phyloP scores from a whole-genome alignment of 2,329 filamentous ascomycete species.

The Cladophialophora chaetospira region DNA sequence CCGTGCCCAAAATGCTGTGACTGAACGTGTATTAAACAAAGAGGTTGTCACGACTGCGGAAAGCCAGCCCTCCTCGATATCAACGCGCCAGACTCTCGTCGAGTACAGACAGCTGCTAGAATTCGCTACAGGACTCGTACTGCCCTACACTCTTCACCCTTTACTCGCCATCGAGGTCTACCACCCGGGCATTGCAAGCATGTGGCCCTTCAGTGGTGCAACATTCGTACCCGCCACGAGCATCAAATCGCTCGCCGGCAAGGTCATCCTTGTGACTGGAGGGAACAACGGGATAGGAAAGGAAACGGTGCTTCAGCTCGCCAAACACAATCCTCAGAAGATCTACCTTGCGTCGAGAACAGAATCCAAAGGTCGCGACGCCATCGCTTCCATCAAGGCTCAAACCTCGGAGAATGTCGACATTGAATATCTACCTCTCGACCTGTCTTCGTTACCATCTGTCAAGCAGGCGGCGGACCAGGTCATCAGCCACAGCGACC shows the following conservation, averaged over 20 bases:
- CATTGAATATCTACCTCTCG: constrained; percentile 51
- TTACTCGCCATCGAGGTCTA: constrained; percentile 25
- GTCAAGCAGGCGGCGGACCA: constrained; percentile 47
- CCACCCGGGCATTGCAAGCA: constrained; percentile 24
- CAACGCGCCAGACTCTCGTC: neutral
- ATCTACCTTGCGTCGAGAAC: constrained; percentile 50
- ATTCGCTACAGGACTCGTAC: constrained; percentile 20
- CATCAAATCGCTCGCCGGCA: constrained; percentile 45
- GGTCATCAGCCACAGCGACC: constrained; percentile 45
- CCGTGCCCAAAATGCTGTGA: neutral
- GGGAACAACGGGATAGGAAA: constrained; percentile 52
- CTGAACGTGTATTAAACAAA: neutral
- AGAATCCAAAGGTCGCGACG: constrained; percentile 38
- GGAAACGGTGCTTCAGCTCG: constrained; percentile 48
- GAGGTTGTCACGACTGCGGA: neutral
- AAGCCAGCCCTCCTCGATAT: neutral
- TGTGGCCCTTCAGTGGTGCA: constrained; percentile 25
- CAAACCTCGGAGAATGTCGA: constrained; percentile 36
- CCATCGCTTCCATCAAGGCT: constrained; percentile 43
- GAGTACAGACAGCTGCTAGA: constrained; percentile 19
- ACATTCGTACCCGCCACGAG: constrained; percentile 43
- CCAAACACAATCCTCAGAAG: constrained; percentile 46
- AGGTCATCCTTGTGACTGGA: constrained; percentile 50
- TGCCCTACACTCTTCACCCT: constrained; percentile 28
- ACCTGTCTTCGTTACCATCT: constrained; percentile 54